These are phyloP conservation scores for Podaxis sp. DNA, from an alignment of 768 basidiomycete species.

Conservation along the genomic window DNA sequence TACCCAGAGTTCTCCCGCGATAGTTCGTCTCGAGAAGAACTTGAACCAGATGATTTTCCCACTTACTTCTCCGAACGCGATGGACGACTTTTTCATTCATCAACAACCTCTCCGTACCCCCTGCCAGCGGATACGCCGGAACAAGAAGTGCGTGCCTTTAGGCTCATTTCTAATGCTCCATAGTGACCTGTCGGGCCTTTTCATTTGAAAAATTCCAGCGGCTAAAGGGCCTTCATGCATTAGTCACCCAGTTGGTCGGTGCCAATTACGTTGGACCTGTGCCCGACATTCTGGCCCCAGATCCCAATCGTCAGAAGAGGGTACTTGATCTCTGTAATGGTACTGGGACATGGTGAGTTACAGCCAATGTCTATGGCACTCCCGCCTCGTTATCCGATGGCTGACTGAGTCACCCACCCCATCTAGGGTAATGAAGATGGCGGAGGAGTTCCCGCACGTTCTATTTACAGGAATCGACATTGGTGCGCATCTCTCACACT, in stretches of 20 bases:
- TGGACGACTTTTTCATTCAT: conserved; percentile 69
- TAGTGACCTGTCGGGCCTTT: not conserved
- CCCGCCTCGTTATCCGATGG: conserved; percentile 19
- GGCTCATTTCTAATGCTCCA: not conserved
- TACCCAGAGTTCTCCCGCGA: not conserved
- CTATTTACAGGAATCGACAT: conserved; percentile 74
- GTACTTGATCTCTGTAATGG: conserved; percentile 80
- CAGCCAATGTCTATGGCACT: conserved; percentile 9
- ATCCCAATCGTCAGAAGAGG: conserved; percentile 41
- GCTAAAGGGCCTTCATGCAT: conserved; percentile 46
- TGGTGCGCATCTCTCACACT: conserved; percentile 43
- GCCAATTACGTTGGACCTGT: conserved; percentile 64
- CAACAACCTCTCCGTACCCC: conserved; percentile 62
- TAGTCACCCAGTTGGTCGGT: conserved; percentile 52
- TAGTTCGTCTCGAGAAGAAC: conserved; percentile 30
- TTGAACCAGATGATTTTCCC: conserved; percentile 55
- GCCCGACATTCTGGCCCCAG: conserved; percentile 43
- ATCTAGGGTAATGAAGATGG: conserved; percentile 75
- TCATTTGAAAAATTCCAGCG: conserved; percentile 39
- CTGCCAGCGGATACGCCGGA: conserved; percentile 73
- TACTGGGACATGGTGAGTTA: conserved; percentile 66
- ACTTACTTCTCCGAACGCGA: conserved; percentile 56
- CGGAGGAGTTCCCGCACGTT: conserved; percentile 59
- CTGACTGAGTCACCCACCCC: conserved; percentile 10
- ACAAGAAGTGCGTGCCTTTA: conserved; percentile 50